Evolutionary conservation across 345 rosid genomes (phyloP), one percentile per base, ranked within the genome.

Genomic region (Eucalyptus lansdowneana): DNA sequence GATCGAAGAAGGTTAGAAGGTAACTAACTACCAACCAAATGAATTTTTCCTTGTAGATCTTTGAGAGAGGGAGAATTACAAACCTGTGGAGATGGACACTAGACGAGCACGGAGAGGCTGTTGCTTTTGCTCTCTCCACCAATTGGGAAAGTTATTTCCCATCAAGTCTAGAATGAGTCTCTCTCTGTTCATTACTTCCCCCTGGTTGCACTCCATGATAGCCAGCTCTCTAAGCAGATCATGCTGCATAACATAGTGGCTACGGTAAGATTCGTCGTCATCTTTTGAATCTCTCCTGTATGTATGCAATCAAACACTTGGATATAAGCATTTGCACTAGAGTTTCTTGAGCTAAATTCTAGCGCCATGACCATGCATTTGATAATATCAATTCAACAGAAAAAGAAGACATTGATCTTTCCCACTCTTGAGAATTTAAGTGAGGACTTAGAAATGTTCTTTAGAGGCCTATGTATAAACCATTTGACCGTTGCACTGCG

Each of bases 41-140:
- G 14, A 87, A 58, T 86, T 86, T 50, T 22, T 17, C 29, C 47
- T 2, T 10, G 1, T 7, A 54, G 11, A 15, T 53, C 19, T 21
- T n/a, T 34, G 65, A 50, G 81, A 65, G 50, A 14, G 7, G 47
- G 13, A 86, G 58, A 87, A 76, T 14, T 69, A 44, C 67, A 37
- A 86, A 94, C 96, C 97, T 86, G 95, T 93, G 81, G 94, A 90
- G 83, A 94, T 93, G 83, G 96, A 92, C 31, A 95, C 72, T 49
- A 94, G 92, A 22, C 90, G 88, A 34, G 94, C 94, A 29, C 34
- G 29, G 56, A 87, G 29, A 31, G 88, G 91, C 9, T 88, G 88
- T 51, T 40, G 86, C 80, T 86, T 80, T 87, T 85, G 87, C 89
- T 91, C 56, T 17, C 47, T 76, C 91, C 94, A 94, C 95, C 95